Evolutionary conservation across 768 basidiomycete genomes (phyloP), one percentile per base, ranked within the genome.

Genomic region (Bullera alba): DNA sequence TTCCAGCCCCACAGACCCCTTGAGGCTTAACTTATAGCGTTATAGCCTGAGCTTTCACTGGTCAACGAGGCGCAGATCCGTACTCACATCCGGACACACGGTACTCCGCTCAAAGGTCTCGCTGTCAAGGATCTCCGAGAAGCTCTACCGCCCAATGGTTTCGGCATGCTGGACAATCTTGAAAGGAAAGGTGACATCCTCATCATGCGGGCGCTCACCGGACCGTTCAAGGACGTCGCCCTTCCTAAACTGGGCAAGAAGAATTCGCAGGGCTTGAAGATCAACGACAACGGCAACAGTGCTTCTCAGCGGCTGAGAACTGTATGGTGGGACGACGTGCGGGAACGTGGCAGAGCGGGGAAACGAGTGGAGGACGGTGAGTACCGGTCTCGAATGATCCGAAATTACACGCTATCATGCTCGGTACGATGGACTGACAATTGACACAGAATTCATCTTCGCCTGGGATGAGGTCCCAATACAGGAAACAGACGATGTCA

Each of bases 271-370:
- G 65, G 65, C 2, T 22, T 62, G 39, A 39, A 47, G 25, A 57
- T 64, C 10, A 54, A 27, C 4, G 62, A 64, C 44, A 12, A 12
- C 12, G 46, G 46, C 15, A 22, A 16, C 12, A 54, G 56, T 8
- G 52, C 57, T 1, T 48, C 46, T 34, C 37, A 23, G 19, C 60
- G 65, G 36, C 53, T 58, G 49, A 55, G 50, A 48, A 58, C 45
- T 16, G 55, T 67, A 7, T 67, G 58, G 39, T 67, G 65, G 65
- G 65, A 67, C 48, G 62, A 67, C 42, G 37, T 60, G 35, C 48
- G 56, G 28, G 63, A 61, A 27, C 48, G 52, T 29, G 65, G 63
- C 5, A 43, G 58, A 34, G 58, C 63, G 5, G 65, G 62, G 7
- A 58, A 58, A 35, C 45, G 56, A 26, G 61, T 62, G 5, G 60